phyloP scores from a whole-genome alignment of 2,329 filamentous ascomycete genomes.

The Cercospora zeina region DNA sequence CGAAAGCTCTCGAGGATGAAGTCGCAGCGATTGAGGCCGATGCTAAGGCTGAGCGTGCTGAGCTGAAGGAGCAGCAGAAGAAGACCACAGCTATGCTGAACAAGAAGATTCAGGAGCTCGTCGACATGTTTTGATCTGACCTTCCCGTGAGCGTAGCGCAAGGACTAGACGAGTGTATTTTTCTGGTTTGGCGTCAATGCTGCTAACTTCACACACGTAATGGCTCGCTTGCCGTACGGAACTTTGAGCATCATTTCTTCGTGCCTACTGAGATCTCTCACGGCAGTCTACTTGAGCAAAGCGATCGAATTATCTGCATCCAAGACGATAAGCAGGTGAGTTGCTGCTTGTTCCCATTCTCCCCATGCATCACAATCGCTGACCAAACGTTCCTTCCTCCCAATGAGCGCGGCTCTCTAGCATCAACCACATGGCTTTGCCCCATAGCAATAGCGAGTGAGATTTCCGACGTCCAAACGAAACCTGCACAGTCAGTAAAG shows the following conservation, averaged over 20 bases:
- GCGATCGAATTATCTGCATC: no score
- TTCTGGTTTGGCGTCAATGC: background rate
- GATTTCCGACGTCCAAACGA: no score
- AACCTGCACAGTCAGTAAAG: no score
- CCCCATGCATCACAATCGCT: background rate
- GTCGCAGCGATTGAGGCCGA: conserved; percentile 23
- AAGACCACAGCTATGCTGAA: conserved; percentile 23
- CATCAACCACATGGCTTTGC: no score
- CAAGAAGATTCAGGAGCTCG: conserved; percentile 28
- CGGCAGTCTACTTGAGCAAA: no score
- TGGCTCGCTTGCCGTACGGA: no score
- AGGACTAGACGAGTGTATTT: conserved; percentile 4
- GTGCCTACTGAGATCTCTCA: no score
- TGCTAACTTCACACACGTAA: background rate
- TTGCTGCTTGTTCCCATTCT: background rate
- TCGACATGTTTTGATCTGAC: background rate
- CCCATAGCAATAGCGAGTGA: no score
- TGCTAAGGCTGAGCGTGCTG: conserved; percentile 25
- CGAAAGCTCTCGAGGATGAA: conserved; percentile 25
- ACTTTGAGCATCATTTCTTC: no score
- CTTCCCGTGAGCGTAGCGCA: background rate
- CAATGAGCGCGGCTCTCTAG: background rate
- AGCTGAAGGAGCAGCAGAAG: conserved; percentile 29
- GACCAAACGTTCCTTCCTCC: background rate
- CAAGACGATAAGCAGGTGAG: background rate